A percentile compares a stretch with the other conserved stretches of the same genome.
phyloP scores from a whole-genome alignment of 129 eudicot species.

The Oenanthe sinensis region DNA sequence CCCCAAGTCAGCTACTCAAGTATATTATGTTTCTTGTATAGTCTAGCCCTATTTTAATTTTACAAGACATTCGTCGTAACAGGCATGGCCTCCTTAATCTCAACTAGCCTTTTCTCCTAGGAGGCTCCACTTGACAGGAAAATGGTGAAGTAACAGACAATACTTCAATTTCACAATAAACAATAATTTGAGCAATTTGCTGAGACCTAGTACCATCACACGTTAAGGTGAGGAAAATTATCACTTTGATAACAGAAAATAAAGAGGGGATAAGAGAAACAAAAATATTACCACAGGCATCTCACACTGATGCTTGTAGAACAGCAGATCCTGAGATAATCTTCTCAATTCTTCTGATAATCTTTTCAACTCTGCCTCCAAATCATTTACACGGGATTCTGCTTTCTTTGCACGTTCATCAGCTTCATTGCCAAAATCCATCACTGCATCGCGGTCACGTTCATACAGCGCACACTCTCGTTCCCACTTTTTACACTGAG shows the following conservation, averaged over 20 bases:
- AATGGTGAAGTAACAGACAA: neutral
- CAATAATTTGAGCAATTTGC: neutral
- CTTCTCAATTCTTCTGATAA: conserved; percentile 45
- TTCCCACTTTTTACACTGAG: conserved; percentile 59
- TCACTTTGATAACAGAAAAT: neutral
- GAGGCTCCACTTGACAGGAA: neutral
- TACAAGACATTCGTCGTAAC: neutral
- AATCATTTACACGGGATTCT: conserved; percentile 35
- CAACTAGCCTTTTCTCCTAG: neutral
- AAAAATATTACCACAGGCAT: conserved; percentile 30
- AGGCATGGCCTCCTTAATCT: neutral
- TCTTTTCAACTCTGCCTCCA: conserved; percentile 55
- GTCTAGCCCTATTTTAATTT: neutral
- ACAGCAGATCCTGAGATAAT: conserved; percentile 43
- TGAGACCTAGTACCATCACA: neutral
- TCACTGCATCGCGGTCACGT: conserved; percentile 67
- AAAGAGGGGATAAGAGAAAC: neutral
- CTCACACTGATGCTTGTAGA: conserved; percentile 36
- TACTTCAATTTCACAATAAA: neutral
- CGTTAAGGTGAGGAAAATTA: neutral
- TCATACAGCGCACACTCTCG: conserved; percentile 76
- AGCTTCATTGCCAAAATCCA: conserved; percentile 92
- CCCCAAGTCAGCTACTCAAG: neutral
- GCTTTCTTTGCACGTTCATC: conserved; percentile 74
- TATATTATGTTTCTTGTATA: too few species aligned